phyloP scores from a whole-genome alignment of 2,329 filamentous ascomycete genomes.

The Fusarium paranaense region DNA sequence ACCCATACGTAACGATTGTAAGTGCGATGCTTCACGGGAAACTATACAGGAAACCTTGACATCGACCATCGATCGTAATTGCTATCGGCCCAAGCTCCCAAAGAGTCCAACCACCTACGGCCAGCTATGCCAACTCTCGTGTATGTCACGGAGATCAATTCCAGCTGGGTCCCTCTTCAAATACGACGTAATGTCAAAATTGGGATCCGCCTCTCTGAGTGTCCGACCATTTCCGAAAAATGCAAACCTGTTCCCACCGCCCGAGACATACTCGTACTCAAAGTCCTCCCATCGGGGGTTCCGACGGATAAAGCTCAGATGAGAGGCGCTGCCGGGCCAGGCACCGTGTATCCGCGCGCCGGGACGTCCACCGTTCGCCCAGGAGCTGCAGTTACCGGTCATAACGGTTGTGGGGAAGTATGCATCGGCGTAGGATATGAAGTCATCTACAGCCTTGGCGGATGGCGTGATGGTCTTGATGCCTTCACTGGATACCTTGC shows the following conservation, averaged over 20 bases:
- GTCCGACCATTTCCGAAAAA: neutral
- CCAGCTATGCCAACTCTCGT: neutral
- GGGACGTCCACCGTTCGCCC: neutral
- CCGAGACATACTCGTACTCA: neutral
- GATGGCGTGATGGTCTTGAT: neutral
- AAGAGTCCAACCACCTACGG: neutral
- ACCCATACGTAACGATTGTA: neutral
- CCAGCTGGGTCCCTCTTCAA: neutral
- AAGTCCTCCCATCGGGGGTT: neutral
- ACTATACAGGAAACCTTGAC: neutral
- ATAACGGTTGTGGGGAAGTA: neutral
- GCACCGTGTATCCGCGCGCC: neutral
- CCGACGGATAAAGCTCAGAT: neutral
- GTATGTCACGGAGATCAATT: neutral
- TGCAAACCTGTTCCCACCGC: neutral
- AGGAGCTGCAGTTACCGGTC: neutral
- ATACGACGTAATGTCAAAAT: neutral
- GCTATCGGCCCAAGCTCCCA: no score
- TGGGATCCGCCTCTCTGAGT: neutral
- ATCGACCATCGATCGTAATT: neutral
- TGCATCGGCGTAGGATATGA: neutral
- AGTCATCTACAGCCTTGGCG: neutral
- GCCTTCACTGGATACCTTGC: neutral
- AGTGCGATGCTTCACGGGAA: neutral
- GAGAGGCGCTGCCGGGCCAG: neutral